These are phyloP conservation scores for Hysterium pulicare DNA, from an alignment of 2,329 filamentous ascomycete species.

Conservation along the genomic window DNA sequence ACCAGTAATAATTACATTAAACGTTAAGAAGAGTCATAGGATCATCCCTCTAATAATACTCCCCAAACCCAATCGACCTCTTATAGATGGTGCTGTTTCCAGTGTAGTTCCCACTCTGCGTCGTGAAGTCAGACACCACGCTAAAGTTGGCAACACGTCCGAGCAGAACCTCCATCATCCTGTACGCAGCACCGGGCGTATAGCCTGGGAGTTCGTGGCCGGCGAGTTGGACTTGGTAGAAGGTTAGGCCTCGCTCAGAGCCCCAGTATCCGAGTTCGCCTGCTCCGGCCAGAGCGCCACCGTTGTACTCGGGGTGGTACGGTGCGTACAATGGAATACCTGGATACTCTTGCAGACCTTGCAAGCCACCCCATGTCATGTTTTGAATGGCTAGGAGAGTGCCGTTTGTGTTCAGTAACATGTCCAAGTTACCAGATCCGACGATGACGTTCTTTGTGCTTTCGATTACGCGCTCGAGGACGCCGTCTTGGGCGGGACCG, in stretches of 20 bases:
- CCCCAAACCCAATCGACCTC: no score
- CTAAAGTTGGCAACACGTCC: conserved; percentile 38
- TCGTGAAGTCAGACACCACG: conserved; percentile 32
- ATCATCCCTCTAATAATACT: no score
- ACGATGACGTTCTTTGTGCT: conserved; percentile 52
- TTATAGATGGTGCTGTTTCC: conserved; percentile 27
- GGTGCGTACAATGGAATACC: conserved; percentile 42
- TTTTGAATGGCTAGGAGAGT: conserved; percentile 53
- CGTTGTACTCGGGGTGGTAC: conserved; percentile 43
- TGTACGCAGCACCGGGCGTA: conserved; percentile 41
- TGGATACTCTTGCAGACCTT: conserved; percentile 46
- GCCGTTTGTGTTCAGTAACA: conserved; percentile 49
- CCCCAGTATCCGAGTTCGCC: conserved; percentile 42
- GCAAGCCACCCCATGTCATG: conserved; percentile 51
- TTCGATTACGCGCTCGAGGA: conserved; percentile 50
- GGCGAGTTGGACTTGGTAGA: conserved; percentile 41
- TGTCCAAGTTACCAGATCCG: conserved; percentile 48
- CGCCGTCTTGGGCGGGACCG: conserved; percentile 39
- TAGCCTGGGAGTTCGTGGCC: conserved; percentile 45
- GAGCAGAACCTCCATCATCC: conserved; percentile 42
- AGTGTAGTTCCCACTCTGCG: conserved; percentile 32
- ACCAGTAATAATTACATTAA: no score
- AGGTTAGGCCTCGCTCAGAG: conserved; percentile 45
- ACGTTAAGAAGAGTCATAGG: no score
- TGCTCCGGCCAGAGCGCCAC: conserved; percentile 37